Evolutionary conservation across 1,139 yeast species (phyloP).

Genomic region (Tardiomyces blankii): DNA sequence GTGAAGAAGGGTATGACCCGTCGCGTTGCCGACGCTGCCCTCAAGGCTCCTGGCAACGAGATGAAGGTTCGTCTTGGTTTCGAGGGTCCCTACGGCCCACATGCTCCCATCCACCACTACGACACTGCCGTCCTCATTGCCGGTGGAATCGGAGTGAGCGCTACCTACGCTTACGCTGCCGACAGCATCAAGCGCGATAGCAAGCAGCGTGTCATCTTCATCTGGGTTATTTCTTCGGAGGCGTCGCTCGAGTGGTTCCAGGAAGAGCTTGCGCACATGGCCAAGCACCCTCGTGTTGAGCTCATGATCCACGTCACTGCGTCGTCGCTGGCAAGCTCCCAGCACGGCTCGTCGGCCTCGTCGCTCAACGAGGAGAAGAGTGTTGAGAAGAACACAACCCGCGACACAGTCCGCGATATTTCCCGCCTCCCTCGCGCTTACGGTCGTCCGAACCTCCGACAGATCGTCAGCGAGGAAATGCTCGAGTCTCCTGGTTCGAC

Average conservation of each 20-base stretch:
- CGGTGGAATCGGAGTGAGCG: slow-evolving; percentile 65
- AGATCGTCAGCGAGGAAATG: slow-evolving; percentile 2
- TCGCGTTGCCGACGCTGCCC: slow-evolving; percentile 12
- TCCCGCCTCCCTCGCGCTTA: neutral
- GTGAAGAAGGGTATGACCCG: slow-evolving; percentile 24
- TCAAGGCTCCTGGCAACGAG: slow-evolving; percentile 5
- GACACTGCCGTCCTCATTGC: slow-evolving; percentile 41
- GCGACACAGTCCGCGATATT: neutral
- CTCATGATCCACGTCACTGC: neutral
- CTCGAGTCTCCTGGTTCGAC: slow-evolving; percentile 8
- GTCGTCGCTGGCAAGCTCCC: neutral
- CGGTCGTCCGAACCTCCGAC: neutral
- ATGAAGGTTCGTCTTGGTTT: slow-evolving; percentile 25
- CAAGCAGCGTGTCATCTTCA: slow-evolving; percentile 29
- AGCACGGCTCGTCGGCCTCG: neutral
- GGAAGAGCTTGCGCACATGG: slow-evolving; percentile 34
- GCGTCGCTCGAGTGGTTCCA: slow-evolving; percentile 39
- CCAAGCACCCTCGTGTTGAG: neutral
- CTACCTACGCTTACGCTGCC: slow-evolving; percentile 23
- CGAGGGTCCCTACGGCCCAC: slow-evolving; percentile 50
- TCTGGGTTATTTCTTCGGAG: slow-evolving; percentile 43
- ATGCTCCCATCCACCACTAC: slow-evolving; percentile 37
- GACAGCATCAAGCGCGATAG: slow-evolving; percentile 5
- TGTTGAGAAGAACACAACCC: neutral
- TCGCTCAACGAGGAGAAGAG: neutral